phyloP scores from a whole-genome alignment of 306 rosid species.

The Dalbergia cochinchinensis region DNA sequence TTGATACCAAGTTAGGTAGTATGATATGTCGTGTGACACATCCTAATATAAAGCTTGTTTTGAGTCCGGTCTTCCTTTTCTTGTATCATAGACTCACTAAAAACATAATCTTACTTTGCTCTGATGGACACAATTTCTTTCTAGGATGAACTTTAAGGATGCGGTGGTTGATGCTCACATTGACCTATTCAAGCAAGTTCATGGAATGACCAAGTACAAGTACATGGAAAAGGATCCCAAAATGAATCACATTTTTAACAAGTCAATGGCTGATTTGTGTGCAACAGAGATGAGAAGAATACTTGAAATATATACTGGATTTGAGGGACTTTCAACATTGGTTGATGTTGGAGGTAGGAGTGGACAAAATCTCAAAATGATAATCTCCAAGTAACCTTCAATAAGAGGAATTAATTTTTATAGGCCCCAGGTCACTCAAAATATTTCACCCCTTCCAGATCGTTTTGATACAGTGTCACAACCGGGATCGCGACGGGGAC shows the following conservation, averaged over 20 bases:
- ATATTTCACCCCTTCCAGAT: too few relatives aligned
- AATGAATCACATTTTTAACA: slow-evolving; percentile 38
- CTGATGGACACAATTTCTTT: not conserved
- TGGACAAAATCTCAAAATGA: too few relatives aligned
- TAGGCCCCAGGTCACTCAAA: too few relatives aligned
- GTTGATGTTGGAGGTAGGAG: slow-evolving; percentile 63
- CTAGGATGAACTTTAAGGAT: slow-evolving; percentile 49
- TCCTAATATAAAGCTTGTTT: too few relatives aligned
- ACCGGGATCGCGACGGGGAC: too few relatives aligned
- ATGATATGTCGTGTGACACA: too few relatives aligned
- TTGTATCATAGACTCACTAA: too few relatives aligned
- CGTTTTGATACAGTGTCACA: too few relatives aligned
- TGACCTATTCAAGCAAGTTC: slow-evolving; percentile 46
- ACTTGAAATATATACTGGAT: slow-evolving; percentile 47
- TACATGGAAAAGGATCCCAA: slow-evolving; percentile 24
- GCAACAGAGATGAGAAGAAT: slow-evolving; percentile 26
- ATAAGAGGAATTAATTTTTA: too few relatives aligned
- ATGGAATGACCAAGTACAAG: slow-evolving; percentile 40
- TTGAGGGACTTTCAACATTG: slow-evolving; percentile 46
- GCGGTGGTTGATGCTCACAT: slow-evolving; percentile 38
- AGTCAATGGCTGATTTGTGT: slow-evolving; percentile 33
- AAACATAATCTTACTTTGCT: not conserved
- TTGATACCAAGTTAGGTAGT: too few relatives aligned
- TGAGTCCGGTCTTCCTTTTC: too few relatives aligned
- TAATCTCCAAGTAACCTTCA: too few relatives aligned